phyloP scores from a whole-genome alignment of 441 rosid genomes.

The Macaranga tanarius region DNA sequence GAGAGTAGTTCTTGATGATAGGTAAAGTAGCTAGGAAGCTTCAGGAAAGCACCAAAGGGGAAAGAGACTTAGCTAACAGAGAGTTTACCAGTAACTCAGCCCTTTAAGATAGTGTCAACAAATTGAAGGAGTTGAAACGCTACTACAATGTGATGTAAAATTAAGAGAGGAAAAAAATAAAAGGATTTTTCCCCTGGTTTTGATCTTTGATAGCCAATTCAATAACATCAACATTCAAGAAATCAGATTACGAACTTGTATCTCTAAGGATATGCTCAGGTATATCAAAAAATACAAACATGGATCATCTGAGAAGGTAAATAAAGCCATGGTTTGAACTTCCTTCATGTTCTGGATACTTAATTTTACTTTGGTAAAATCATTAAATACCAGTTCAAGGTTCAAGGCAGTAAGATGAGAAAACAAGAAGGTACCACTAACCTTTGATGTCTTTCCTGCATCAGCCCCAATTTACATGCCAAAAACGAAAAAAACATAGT shows the following conservation, averaged over 20 bases:
- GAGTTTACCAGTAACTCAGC: too few relatives aligned
- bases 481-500: conserved; percentile 19
- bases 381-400: background rate
- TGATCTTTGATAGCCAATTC: background rate
- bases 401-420: background rate
- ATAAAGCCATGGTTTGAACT: background rate
- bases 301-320: background rate
- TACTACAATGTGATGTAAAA: too few relatives aligned
- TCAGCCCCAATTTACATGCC: conserved; percentile 27
- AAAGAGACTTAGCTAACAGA: too few relatives aligned
- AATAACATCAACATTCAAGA: background rate
- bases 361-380: too few relatives aligned
- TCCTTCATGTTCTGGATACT: background rate
- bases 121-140: too few relatives aligned
- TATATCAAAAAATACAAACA: background rate
- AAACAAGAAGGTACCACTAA: conserved; percentile 20
- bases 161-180: too few relatives aligned
- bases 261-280: background rate
- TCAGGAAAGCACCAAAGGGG: too few relatives aligned
- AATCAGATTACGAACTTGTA: too few relatives aligned
- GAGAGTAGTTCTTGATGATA: too few relatives aligned
- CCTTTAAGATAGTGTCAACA: too few relatives aligned
- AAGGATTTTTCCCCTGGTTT: background rate
- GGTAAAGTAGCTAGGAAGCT: too few relatives aligned
- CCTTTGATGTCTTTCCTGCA: conserved; percentile 65